phyloP scores from a whole-genome alignment of 257 asterid species.

The Echium plantagineum region DNA sequence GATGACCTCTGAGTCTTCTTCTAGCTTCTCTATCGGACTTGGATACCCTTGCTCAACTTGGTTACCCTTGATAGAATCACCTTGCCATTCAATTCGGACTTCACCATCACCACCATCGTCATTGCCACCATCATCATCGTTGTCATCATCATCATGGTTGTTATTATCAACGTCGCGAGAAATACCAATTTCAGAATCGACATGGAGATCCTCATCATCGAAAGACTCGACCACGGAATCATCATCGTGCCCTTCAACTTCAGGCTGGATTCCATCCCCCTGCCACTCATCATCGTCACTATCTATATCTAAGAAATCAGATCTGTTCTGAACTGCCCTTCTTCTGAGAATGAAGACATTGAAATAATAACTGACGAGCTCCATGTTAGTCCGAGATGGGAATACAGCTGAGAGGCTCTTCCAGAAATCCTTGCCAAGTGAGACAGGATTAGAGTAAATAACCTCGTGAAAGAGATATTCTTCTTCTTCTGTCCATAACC shows the following conservation, averaged over 20 bases:
- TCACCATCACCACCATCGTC: conserved; percentile 7
- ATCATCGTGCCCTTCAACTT: conserved; percentile 32
- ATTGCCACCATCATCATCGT: neutral
- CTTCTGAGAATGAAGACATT: conserved; percentile 63
- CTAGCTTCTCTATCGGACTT: neutral
- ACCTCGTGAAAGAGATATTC: conserved; percentile 54
- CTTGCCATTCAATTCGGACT: conserved; percentile 4
- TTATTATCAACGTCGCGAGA: conserved; percentile 9
- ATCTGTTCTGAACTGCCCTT: conserved; percentile 66
- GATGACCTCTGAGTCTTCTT: conserved; percentile 2
- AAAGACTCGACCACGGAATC: conserved; percentile 46
- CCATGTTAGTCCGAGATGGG: conserved; percentile 45
- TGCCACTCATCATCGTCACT: conserved; percentile 79
- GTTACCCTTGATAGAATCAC: conserved; percentile 7
- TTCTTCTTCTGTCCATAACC: conserved; percentile 57
- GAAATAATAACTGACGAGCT: conserved; percentile 71
- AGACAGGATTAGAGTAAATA: conserved; percentile 47
- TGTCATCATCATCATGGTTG: conserved; percentile 7
- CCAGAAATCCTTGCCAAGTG: conserved; percentile 61
- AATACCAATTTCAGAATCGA: conserved; percentile 15
- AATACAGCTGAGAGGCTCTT: conserved; percentile 42
- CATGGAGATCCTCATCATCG: conserved; percentile 19
- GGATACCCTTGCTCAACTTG: conserved; percentile 5
- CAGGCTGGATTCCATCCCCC: conserved; percentile 22
- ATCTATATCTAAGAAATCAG: conserved; percentile 50